phyloP scores from a whole-genome alignment of 1,139 yeast species.

The Geotrichum candidum region DNA sequence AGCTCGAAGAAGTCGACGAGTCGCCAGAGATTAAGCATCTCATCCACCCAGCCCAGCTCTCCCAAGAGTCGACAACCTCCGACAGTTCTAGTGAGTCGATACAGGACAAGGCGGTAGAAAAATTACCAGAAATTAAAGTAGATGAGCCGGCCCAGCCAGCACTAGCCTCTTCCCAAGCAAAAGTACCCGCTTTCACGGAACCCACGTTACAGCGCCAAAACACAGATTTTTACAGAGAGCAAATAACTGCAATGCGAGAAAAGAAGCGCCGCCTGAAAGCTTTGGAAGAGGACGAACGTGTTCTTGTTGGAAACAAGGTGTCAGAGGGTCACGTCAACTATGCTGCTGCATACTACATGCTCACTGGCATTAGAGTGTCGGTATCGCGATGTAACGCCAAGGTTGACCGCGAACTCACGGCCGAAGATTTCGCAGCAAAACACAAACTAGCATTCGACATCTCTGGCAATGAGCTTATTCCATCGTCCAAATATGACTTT shows the following conservation, averaged over 20 bases:
- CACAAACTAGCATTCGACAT: conserved; percentile 81
- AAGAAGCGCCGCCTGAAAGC: conserved; percentile 40
- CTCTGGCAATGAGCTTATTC: conserved; percentile 84
- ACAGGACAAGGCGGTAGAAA: background rate
- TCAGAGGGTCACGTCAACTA: conserved; percentile 90
- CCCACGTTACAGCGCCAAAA: background rate
- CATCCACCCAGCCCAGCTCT: background rate
- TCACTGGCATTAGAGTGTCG: conserved; percentile 92
- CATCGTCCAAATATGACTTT: conserved; percentile 89
- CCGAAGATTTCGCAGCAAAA: conserved; percentile 60
- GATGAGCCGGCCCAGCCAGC: background rate
- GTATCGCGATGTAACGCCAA: conserved; percentile 85
- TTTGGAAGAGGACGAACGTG: conserved; percentile 53
- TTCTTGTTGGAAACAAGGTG: conserved; percentile 72
- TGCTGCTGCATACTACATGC: conserved; percentile 92
- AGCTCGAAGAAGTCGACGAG: background rate
- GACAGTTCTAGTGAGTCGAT: background rate
- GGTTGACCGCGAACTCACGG: conserved; percentile 63
- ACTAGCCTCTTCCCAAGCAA: background rate
- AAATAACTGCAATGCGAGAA: conserved; percentile 30
- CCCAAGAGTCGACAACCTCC: background rate
- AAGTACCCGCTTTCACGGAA: background rate
- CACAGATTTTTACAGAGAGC: conserved; percentile 11
- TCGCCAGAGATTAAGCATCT: background rate
- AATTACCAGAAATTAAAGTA: background rate